Evolutionary conservation across 495 filamentous ascomycete genomes (phyloP), one percentile per base, ranked within the genome.

Genomic region (Filosporella fistucella): DNA sequence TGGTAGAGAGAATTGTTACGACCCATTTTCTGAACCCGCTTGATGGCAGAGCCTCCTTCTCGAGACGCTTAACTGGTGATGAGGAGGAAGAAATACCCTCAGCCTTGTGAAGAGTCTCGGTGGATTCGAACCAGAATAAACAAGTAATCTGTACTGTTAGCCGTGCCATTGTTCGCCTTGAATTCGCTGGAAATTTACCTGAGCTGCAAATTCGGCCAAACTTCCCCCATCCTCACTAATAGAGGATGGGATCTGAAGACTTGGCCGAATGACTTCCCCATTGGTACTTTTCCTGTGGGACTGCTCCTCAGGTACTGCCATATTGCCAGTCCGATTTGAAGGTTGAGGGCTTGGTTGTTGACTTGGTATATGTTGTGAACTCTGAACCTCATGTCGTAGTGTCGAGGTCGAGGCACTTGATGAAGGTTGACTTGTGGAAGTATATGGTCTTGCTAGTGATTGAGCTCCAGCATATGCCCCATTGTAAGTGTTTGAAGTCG

Each of bases 91-190:
- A 67, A 12, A 79, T 71, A 17, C 85, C 78, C 62, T 91, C 87
- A 36, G 93, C 84, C 41, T 72, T 67, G 47, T 82, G 77, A 13
- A 96, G 69, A 33, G 85, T 84, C 14, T 82, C 70, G 6, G 85
- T 83, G n/a, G 83, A 85, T 63, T 97, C 94, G 59, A 97, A 99
- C 94, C 94, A 99, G 69, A 99, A 96, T 23, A 99, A 73, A 57
- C 91, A 96, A 1, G 93, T 95, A 66, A 96, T 85, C 86, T 97
- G 16, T 29, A 22, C 33, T 20, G 43, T 56, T 28, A 40, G 23
- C 13, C 18, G 12, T 33, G 20, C 2, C 5, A 8, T 20, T 5
- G 16, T 18, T n/a, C 5, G 16, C 1, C 11, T 0, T 20, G 14
- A 4, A 32, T 47, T 11, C 39, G 9, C 61, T 75, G 13, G 11